A percentile compares a stretch with the other conserved stretches of the same genome.
phyloP scores from a whole-genome alignment of 495 filamentous ascomycete species.

The Zalerion maritima region DNA sequence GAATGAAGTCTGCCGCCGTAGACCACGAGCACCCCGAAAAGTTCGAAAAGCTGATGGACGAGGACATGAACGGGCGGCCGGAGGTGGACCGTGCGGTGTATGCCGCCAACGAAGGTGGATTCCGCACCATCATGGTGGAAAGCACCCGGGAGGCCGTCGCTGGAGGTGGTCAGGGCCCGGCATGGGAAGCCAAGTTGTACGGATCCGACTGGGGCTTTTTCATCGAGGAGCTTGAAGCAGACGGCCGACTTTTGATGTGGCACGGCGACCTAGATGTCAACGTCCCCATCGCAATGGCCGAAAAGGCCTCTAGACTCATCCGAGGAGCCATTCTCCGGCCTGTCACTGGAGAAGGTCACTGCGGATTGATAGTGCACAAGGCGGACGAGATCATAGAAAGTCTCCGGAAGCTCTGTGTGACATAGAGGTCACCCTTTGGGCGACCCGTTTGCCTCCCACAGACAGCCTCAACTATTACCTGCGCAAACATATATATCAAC shows the following conservation, averaged over 20 bases:
- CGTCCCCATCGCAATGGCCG: conserved; percentile 6
- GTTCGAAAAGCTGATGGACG: conserved; percentile 1
- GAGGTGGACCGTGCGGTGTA: conserved; percentile 1
- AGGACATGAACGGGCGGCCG: conserved; percentile 2
- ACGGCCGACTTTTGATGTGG: conserved; percentile 4
- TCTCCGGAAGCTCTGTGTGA: too few species aligned
- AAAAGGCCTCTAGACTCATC: conserved; percentile 8
- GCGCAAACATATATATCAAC: too few species aligned
- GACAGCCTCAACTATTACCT: too few species aligned
- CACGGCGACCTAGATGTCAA: conserved; percentile 8
- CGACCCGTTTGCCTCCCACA: too few species aligned
- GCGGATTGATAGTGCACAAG: conserved; percentile 4
- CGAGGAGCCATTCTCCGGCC: conserved; percentile 4
- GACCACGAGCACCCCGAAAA: conserved; percentile 1
- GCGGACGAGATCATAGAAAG: conserved; percentile 5
- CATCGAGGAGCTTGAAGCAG: conserved; percentile 4
- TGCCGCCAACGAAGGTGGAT: conserved; percentile 2
- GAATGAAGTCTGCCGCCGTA: conserved; percentile 1
- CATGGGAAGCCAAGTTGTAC: conserved; percentile 6
- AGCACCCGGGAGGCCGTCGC: conserved; percentile 3
- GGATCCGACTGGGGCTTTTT: conserved; percentile 7
- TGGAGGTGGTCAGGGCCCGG: conserved; percentile 1
- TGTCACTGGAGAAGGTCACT: conserved; percentile 4
- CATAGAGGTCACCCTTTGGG: too few species aligned
- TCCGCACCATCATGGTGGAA: neutral